Conservation (phyloP, 306 rosid genomes). For the Vigna angularis region DNA sequence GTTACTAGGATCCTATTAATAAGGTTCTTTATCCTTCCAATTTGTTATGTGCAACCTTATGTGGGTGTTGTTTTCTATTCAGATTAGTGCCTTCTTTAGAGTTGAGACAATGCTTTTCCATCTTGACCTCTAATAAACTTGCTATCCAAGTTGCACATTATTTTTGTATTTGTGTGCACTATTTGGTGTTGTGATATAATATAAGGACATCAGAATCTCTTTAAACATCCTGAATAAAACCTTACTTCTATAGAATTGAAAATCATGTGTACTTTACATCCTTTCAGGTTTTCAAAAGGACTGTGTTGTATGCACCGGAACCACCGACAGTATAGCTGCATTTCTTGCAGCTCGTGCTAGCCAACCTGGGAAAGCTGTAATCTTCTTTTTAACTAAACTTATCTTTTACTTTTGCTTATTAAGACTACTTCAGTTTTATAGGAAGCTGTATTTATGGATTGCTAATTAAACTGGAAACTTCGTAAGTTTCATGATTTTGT, state of each 20-base stretch:
- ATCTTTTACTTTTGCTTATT: conserved; percentile 16
- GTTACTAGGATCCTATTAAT: background rate
- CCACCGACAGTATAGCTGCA: conserved; percentile 97
- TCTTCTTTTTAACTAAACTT: conserved; percentile 28
- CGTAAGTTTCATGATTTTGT: background rate
- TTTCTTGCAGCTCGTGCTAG: conserved; percentile 92
- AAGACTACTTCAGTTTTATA: conserved; percentile 1
- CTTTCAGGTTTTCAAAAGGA: conserved; percentile 75
- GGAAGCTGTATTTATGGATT: background rate
- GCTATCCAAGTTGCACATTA: conserved; percentile 11
- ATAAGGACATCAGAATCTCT: conserved; percentile 1
- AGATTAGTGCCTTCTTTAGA: background rate
- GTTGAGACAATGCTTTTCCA: conserved; percentile 14
- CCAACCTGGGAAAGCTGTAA: conserved; percentile 87
- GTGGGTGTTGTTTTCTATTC: background rate
- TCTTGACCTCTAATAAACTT: conserved; percentile 24
- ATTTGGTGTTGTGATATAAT: background rate
- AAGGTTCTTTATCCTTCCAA: background rate
- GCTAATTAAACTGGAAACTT: conserved; percentile 5
- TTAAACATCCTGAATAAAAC: conserved; percentile 6
- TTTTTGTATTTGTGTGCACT: background rate
- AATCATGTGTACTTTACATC: conserved; percentile 24
- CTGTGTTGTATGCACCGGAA: conserved; percentile 86
- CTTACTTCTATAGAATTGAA: conserved; percentile 30
- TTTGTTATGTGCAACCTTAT: conserved; percentile 15